Base-by-base conservation (phyloP, 495 filamentous ascomycete genomes). In the Trichoderma gamsii region DNA sequence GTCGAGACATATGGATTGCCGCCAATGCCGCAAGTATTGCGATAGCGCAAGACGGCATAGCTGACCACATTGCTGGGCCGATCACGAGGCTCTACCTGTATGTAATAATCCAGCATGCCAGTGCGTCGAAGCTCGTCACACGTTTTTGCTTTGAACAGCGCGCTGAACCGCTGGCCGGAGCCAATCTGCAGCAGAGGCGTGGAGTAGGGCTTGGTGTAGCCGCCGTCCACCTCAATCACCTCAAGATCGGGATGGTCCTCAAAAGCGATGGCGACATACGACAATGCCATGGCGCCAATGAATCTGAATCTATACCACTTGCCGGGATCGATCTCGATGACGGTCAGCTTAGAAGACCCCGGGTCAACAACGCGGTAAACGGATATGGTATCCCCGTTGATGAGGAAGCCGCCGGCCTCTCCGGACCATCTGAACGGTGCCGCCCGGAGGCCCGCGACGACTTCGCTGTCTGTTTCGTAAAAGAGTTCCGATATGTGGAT, bases 271-370 rank as follows among this genome's bases (percentile, higher is more conserved):
- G 76, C 75, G 4, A 83, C 69, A 66, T 84, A 80, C 0, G 83
- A 83, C 27, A 88, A 74, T 4, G 84, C 82, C 1, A 82, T 83
- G 7, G 72, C 79, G 0, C 85, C 83, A 64, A 88, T 82, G 72
- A 84, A 81, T 52, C 86, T 79, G 66, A 88, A 73, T 12, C 84
- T 80, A 68, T 89, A 89, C 1, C 83, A 84, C 71, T 82, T 86
- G 41, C 77, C 81, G 0, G 85, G 81, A 27, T 87, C 77, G 27
- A 88, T 80, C 44, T 83, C 77, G 68, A 89, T 82, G 7, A 83
- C 77, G 11, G 76, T 77, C 13, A 84, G 76, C 66, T 73, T 75
- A 0, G 73, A 67, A 1, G 72, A 64, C 13, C 63, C 73, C 9
- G 65, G 64, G 4, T 70, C 70, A 11, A 75, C 73, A 1, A 71